These are phyloP conservation scores for Capsicum chinense DNA, from an alignment of 257 asterid genomes.

Conservation along the genomic window DNA sequence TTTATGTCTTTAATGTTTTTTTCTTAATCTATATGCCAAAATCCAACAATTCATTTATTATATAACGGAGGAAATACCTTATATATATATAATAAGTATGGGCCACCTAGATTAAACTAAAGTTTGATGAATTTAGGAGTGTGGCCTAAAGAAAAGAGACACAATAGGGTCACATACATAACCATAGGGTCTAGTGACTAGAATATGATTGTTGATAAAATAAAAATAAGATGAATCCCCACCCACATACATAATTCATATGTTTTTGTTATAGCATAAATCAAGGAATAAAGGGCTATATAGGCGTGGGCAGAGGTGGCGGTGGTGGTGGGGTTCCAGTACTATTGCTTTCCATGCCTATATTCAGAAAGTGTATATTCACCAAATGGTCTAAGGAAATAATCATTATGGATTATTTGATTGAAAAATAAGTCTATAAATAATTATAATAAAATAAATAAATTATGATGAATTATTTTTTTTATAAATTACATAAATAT, in stretches of 20 bases:
- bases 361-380: background rate
- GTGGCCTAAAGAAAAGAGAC: background rate
- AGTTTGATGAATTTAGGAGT: background rate
- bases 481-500: too few species aligned
- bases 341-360: constrained; percentile 11
- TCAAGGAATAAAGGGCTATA: background rate
- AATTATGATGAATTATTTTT: too few species aligned
- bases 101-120: background rate
- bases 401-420: background rate
- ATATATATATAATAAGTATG: background rate
- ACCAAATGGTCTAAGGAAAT: background rate
- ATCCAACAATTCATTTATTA: too few species aligned
- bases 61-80: too few species aligned
- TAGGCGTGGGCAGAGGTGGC: constrained; percentile 24
- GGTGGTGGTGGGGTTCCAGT: constrained; percentile 44
- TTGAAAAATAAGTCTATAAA: too few species aligned
- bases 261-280: background rate
- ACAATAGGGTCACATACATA: background rate
- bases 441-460: too few species aligned
- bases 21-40: too few species aligned
- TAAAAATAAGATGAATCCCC: background rate
- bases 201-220: background rate
- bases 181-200: background rate
- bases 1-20: too few species aligned
- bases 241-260: background rate